These are phyloP conservation scores for Candida railenensis DNA, from an alignment of 805 yeast genomes.

Conservation along the genomic window DNA sequence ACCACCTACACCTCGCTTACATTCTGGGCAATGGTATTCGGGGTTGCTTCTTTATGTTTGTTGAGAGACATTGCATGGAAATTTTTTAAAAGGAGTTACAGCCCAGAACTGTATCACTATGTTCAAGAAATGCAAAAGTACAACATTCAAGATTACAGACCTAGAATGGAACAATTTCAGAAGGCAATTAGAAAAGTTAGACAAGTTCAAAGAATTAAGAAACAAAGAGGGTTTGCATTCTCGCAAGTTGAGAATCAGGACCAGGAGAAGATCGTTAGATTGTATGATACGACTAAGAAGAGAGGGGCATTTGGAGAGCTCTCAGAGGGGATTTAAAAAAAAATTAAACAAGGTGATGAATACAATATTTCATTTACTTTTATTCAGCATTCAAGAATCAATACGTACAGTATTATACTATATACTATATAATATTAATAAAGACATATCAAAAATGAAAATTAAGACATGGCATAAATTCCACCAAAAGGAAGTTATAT, in stretches of 20 bases:
- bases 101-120: constrained; percentile 89
- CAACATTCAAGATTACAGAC: constrained; percentile 89
- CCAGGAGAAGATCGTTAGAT: constrained; percentile 85
- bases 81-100: constrained; percentile 86
- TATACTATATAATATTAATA: too few relatives aligned
- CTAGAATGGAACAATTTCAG: constrained; percentile 96
- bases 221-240: constrained; percentile 97
- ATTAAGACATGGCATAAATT: background rate
- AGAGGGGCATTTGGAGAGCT: constrained; percentile 69
- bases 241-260: constrained; percentile 91
- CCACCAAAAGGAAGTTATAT: too few relatives aligned
- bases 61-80: constrained; percentile 92
- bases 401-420: too few relatives aligned
- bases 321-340: constrained; percentile 19
- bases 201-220: constrained; percentile 97
- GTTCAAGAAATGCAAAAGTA: constrained; percentile 97
- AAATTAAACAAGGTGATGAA: background rate
- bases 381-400: background rate
- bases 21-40: constrained; percentile 81
- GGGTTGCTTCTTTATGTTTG: constrained; percentile 76
- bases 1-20: constrained; percentile 74
- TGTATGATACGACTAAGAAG: constrained; percentile 90
- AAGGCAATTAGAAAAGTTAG: constrained; percentile 95
- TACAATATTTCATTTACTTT: background rate
- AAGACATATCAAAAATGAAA: background rate